Percentiles rank a stretch among this genome's conserved stretches.
These are phyloP conservation scores for Nannochloropsis gaditana DNA, from an alignment of 108 stramenopile genomes.

Conservation along the genomic window DNA sequence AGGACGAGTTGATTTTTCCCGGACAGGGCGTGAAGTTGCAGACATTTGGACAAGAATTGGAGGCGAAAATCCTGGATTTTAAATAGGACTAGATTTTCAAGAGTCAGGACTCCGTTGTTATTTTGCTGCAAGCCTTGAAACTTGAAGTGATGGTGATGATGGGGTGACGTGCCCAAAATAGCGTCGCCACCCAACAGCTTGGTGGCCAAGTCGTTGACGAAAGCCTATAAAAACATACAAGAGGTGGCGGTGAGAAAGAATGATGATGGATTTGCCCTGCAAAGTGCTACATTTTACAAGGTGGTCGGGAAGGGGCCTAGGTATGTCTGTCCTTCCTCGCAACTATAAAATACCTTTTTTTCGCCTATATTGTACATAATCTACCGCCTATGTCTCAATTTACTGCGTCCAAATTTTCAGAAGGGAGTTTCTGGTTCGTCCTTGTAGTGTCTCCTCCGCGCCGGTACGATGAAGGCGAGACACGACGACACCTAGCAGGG, in stretches of 20 bases:
- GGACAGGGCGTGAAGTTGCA: conserved; percentile 12
- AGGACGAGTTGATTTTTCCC: background rate
- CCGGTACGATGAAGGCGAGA: too few relatives aligned
- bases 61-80: background rate
- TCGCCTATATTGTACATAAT: conserved; percentile 13
- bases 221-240: background rate
- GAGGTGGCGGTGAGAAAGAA: background rate
- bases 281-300: background rate
- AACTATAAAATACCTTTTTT: background rate
- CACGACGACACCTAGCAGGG: too few relatives aligned
- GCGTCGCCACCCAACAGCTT: background rate
- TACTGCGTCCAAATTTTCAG: background rate
- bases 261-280: background rate
- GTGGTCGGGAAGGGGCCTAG: background rate
- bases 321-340: background rate
- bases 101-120: background rate
- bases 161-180: background rate
- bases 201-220: conserved; percentile 14
- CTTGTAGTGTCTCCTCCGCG: too few relatives aligned
- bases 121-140: background rate
- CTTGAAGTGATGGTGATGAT: background rate
- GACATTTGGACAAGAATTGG: background rate
- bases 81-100: background rate
- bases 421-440: too few relatives aligned
- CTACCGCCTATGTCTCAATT: background rate